Evolutionary conservation across 345 rosid genomes (phyloP).

Genomic region (Lepidium aucheri): DNA sequence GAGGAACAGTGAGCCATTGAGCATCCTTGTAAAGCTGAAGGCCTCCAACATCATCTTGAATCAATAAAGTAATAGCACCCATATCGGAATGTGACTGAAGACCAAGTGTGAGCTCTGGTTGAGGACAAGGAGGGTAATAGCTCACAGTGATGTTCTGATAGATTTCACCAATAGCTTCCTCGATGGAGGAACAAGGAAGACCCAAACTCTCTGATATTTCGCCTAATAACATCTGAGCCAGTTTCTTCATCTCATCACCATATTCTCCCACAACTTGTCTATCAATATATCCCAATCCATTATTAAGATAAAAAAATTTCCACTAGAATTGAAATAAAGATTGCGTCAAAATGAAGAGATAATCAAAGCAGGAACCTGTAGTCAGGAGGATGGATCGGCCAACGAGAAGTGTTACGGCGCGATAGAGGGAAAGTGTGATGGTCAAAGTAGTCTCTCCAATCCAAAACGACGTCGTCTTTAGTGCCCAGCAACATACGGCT

Average conservation of each 20-base stretch:
- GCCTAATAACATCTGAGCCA: constrained; percentile 54
- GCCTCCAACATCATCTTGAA: constrained; percentile 79
- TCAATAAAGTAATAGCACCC: constrained; percentile 71
- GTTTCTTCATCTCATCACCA: constrained; percentile 50
- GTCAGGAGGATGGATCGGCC: constrained; percentile 62
- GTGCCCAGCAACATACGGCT: constrained; percentile 56
- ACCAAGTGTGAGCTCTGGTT: constrained; percentile 80
- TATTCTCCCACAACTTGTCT: constrained; percentile 52
- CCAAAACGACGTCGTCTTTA: constrained; percentile 42
- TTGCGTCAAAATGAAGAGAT: neutral
- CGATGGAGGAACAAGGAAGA: constrained; percentile 38
- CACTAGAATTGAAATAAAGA: neutral
- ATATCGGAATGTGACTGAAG: constrained; percentile 87
- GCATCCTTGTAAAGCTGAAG: constrained; percentile 66
- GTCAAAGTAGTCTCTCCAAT: constrained; percentile 95
- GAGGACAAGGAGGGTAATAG: constrained; percentile 89
- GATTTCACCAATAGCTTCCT: constrained; percentile 63
- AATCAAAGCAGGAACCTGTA: constrained; percentile 42
- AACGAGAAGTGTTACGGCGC: constrained; percentile 58
- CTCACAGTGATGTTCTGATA: constrained; percentile 84
- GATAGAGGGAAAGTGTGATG: constrained; percentile 78
- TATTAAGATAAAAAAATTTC: neutral
- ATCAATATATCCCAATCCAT: neutral
- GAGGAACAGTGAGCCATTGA: constrained; percentile 59
- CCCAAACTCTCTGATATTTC: constrained; percentile 62